Evolutionary conservation across 208 protist species (phyloP).

Genomic region (Acanthamoeba triangularis): DNA sequence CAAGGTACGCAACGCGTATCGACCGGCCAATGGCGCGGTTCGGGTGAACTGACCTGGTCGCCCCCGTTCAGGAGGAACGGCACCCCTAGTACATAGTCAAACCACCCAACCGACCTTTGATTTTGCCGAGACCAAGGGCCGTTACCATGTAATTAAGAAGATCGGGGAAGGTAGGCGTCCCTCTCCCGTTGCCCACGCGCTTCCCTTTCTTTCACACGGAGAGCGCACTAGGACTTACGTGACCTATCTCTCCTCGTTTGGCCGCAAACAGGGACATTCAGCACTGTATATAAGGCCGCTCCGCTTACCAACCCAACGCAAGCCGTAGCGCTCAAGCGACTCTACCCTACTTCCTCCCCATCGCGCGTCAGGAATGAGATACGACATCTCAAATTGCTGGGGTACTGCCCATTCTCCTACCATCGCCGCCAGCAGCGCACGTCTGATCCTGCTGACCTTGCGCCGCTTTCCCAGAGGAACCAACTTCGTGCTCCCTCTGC

Average conservation of each 20-base stretch:
- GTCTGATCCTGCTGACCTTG: background rate
- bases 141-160: constrained; percentile 82
- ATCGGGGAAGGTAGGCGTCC: constrained; percentile 80
- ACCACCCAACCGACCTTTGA: constrained; percentile 60
- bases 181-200: too few species aligned
- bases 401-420: constrained; percentile 9
- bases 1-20: background rate
- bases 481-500: constrained; percentile 73
- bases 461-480: constrained; percentile 39
- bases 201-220: background rate
- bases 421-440: background rate
- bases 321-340: constrained; percentile 83
- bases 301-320: constrained; percentile 71
- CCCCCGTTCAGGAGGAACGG: background rate
- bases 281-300: constrained; percentile 85
- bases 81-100: constrained; percentile 31
- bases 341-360: constrained; percentile 81
- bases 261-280: constrained; percentile 84
- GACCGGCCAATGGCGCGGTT: background rate
- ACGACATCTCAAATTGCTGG: constrained; percentile 73
- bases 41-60: background rate
- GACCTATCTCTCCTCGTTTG: background rate
- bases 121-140: constrained; percentile 80
- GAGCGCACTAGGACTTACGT: too few species aligned
- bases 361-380: constrained; percentile 86